A percentile compares a stretch with the other conserved stretches of the same genome.
phyloP scores from a whole-genome alignment of 805 yeast species.

The Saccharomycopsis fodiens region DNA sequence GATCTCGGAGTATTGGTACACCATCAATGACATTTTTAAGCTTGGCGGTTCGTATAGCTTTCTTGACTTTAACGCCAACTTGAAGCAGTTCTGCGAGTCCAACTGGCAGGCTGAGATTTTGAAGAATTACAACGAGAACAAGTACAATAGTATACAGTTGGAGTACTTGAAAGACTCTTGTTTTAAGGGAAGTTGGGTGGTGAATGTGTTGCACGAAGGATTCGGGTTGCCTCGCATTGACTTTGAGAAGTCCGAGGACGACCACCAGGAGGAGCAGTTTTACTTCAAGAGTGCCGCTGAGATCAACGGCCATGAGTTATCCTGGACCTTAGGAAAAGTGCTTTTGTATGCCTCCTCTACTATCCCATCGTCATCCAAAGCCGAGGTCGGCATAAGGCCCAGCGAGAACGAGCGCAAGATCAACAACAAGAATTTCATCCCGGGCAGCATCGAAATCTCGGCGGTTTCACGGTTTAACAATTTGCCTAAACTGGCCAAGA shows the following conservation, averaged over 20 bases:
- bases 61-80: constrained; percentile 54
- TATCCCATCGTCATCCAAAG: constrained; percentile 25
- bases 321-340: constrained; percentile 94
- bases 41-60: constrained; percentile 87
- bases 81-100: constrained; percentile 65
- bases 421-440: constrained; percentile 11
- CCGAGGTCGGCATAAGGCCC: constrained; percentile 15
- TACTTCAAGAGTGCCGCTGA: constrained; percentile 79
- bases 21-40: constrained; percentile 84
- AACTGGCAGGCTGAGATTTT: constrained; percentile 56
- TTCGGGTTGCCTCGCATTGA: constrained; percentile 76
- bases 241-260: constrained; percentile 34
- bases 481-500: constrained; percentile 10
- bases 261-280: constrained; percentile 30
- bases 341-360: constrained; percentile 74
- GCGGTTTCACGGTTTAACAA: not conserved
- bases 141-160: constrained; percentile 48
- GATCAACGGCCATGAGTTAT: constrained; percentile 76
- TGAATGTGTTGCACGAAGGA: constrained; percentile 85
- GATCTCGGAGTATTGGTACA: constrained; percentile 95
- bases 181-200: constrained; percentile 92
- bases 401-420: constrained; percentile 13
- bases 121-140: constrained; percentile 43
- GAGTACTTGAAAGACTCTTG: constrained; percentile 68
- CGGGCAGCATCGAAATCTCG: constrained; percentile 17